A percentile compares a stretch with the other conserved stretches of the same genome.
phyloP scores from a whole-genome alignment of 164 flowering plant genomes.

The Annona cherimola region DNA sequence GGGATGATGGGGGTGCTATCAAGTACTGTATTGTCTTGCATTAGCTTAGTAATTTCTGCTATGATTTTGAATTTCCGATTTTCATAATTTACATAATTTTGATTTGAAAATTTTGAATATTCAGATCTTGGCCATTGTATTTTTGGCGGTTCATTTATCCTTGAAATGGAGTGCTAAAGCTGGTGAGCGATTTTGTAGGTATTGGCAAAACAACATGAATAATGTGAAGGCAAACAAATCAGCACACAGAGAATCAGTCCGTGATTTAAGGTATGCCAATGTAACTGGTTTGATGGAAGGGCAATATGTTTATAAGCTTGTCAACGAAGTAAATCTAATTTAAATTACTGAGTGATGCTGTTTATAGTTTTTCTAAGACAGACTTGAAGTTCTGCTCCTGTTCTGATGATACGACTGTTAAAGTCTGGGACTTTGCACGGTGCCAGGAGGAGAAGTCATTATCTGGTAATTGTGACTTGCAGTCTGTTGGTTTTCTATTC shows the following conservation, averaged over 20 bases:
- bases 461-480: slow-evolving; percentile 72
- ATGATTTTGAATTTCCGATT: background rate
- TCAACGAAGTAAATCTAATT: background rate
- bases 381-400: slow-evolving; percentile 98
- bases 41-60: background rate
- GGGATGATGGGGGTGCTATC: slow-evolving; percentile 97
- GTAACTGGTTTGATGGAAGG: background rate
- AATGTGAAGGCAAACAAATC: slow-evolving; percentile 96
- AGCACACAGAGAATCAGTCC: slow-evolving; percentile 96
- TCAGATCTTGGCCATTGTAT: background rate
- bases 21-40: slow-evolving; percentile 41
- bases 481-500: background rate
- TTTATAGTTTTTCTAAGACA: slow-evolving; percentile 85
- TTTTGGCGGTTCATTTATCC: background rate
- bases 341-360: slow-evolving; percentile 7
- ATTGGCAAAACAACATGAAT: slow-evolving; percentile 98
- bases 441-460: slow-evolving; percentile 95
- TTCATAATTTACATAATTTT: background rate
- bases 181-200: slow-evolving; percentile 37
- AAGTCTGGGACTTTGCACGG: slow-evolving; percentile 98
- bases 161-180: background rate
- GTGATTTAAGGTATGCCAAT: slow-evolving; percentile 71
- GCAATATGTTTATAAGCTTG: background rate
- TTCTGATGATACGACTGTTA: slow-evolving; percentile 96
- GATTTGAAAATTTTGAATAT: no score